Evolutionary conservation across 1,284 basidiomycete species (phyloP), one percentile per base, ranked within the genome.

Genomic region (Pterulicium gracile): DNA sequence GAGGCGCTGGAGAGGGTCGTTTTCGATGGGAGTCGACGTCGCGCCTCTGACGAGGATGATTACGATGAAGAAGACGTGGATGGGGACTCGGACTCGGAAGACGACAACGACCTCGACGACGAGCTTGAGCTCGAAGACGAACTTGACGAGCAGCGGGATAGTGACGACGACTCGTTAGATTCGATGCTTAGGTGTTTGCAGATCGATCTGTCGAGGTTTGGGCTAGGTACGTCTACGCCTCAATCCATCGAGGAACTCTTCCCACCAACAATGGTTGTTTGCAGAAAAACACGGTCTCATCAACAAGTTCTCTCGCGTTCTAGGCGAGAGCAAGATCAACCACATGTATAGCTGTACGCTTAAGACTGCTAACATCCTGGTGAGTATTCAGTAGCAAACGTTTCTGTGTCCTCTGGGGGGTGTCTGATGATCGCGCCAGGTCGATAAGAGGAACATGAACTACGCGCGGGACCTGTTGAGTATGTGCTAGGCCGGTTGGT

Each of bases 331-430:
- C 52, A 73, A 75, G 3, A 84, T 88, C 60, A 81, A 86, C 59
- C 87, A 88, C 62, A 84, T 88, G 73, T 89, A 89, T 57, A 84
- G 81, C 50, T 88, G 84, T 41, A 88, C 87, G 10, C 84, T 79
- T 56, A 86, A 88, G 61, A 88, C 87, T 13, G 88, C 87, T 45
- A 90, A 89, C 60, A 64, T 90, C 24, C 68, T 89, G 54, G 85
- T 86, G 47, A 44, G 68, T 52, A 34, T 39, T 45, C 20, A 46
- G n/a, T n/a, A n/a, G n/a, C n/a, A n/a, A n/a, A n/a, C n/a, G 15
- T 10, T 18, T 35, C 7, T 39, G 7, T 32, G 27, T 39, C 15
- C 19, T 18, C 4, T 39, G n/a, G 36, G 5, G 19, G 5, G 15
- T 39, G 58, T 50, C 53, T 58, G 21, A 10, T n/a, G 12, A 18